Evolutionary conservation across 768 basidiomycete species (phyloP).

Genomic region (Lentinula sp.): DNA sequence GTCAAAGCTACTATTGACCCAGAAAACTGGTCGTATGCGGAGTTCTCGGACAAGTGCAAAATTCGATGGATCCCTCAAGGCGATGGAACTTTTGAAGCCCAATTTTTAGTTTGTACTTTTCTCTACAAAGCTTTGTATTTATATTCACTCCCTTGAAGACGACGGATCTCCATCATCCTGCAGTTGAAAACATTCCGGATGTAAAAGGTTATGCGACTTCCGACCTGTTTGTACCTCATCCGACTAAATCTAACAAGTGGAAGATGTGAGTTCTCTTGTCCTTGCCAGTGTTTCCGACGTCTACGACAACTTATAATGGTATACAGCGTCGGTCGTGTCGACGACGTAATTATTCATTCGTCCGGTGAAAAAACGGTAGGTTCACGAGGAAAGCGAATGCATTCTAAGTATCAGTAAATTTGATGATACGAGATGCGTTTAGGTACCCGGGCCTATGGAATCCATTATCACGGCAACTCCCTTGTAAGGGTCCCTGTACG

Average conservation of each 20-base stretch:
- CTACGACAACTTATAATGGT: not conserved
- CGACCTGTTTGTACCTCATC: conserved; percentile 38
- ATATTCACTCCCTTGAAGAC: conserved; percentile 13
- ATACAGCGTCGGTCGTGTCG: conserved; percentile 30
- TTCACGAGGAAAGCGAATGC: not conserved
- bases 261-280: conserved; percentile 26
- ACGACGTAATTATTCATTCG: conserved; percentile 22
- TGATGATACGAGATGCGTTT: not conserved
- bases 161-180: conserved; percentile 18
- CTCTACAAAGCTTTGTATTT: not conserved
- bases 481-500: conserved; percentile 17
- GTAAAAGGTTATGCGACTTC: conserved; percentile 34
- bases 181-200: conserved; percentile 27
- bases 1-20: conserved; percentile 2
- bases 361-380: conserved; percentile 22
- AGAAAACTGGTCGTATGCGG: conserved; percentile 13
- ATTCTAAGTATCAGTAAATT: not conserved
- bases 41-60: not conserved
- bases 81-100: conserved; percentile 6
- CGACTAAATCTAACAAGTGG: conserved; percentile 31
- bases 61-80: conserved; percentile 1
- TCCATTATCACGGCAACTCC: conserved; percentile 15
- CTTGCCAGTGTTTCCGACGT: not conserved
- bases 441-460: conserved; percentile 23
- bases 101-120: conserved; percentile 1